Evolutionary conservation across 441 rosid genomes (phyloP), one percentile per base, ranked within the genome.

Genomic region (Mallotus japonicus): DNA sequence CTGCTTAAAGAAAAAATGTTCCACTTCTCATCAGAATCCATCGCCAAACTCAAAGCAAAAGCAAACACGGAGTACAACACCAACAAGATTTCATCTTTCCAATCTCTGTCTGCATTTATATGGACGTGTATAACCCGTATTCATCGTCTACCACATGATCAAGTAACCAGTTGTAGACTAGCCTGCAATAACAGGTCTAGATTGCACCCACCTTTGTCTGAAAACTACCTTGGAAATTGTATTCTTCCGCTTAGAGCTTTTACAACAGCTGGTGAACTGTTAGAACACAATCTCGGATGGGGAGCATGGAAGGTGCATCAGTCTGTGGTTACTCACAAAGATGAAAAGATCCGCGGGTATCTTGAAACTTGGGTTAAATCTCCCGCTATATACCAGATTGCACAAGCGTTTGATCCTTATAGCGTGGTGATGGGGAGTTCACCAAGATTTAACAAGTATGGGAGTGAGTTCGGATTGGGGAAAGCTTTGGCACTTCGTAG

Each of bases 341-440:
- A 86, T 54, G 68, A 85, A 54, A 70, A 47, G 74, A 73, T 87
- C 24, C 54, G 77, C 2, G 82, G 73, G 42, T 72, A 55, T 65
- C 72, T 87, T 12, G 80, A 84, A 0, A 46, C 79, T 2, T 91
- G 98, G 97, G 6, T 83, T 37, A 68, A 82, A 68, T 82, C 81
- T 5, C 98, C 87, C 0, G 61, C 13, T 3, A 17, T 92, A 34
- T 87, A 85, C 80, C 76, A 80, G 9, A 37, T 83, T 3, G 87
- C 60, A 17, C 68, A 65, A 65, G 9, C 71, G 59, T 91, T 84
- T 63, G 88, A 87, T 70, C 88, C 88, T 0, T 6, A 69, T 47
- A 88, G 86, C 12, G 75, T 93, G 69, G 76, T 84, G 89, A 83
- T 93, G 82, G 95, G 91, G 65, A 89, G 97, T 77, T 92, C 94